Base-by-base conservation (phyloP, 495 filamentous ascomycete genomes). In the Neurospora tetrasperma region DNA sequence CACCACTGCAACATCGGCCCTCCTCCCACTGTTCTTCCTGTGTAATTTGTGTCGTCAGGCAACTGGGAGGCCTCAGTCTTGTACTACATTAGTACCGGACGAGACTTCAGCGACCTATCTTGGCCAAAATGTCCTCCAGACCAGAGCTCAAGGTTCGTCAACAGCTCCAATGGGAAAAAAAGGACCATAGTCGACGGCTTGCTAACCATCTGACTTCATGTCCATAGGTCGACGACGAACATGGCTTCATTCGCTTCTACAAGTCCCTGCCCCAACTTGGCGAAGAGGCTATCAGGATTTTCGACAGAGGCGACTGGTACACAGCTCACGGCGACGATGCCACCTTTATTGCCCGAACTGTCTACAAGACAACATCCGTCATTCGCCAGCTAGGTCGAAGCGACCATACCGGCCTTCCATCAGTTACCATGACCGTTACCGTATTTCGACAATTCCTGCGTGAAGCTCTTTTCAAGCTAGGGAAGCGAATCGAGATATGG, bases 301-400 rank as follows among this genome's bases (percentile, higher is more conserved):
- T 98, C 78, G 93, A 98, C 78, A 90, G 96, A 74, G 93, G 93
- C 42, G 96, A 98, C 78, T 98, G 90, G 88, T 97, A 97, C 81
- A 94, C 94, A 0, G 93, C 94, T 18, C 96, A 99, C 78, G 96
- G 94, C 38, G 86, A 92, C 71, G 91, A 98, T 89, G 96, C 96
- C 42, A 89, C 90, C 73, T 97, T 97, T 84, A 96, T 99, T 81
- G 96, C 96, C 12, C 87, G 92, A 69, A 97, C 93, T 4, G 91
- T 98, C 70, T 98, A 98, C 86, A 97, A 97, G 83, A 98, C 96
- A 8, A 98, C 94, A 14, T 97, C 96, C 3, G 94, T 99, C 12
- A 87, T 99, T 16, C 89, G 94, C 62, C 93, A 96, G 79, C 88
- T 99, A 4, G 96, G 96, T 70, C 88, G 89, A 76, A 92, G 88